phyloP scores from a whole-genome alignment of 1,284 basidiomycete genomes.

The Naganishia liquefaciens region DNA sequence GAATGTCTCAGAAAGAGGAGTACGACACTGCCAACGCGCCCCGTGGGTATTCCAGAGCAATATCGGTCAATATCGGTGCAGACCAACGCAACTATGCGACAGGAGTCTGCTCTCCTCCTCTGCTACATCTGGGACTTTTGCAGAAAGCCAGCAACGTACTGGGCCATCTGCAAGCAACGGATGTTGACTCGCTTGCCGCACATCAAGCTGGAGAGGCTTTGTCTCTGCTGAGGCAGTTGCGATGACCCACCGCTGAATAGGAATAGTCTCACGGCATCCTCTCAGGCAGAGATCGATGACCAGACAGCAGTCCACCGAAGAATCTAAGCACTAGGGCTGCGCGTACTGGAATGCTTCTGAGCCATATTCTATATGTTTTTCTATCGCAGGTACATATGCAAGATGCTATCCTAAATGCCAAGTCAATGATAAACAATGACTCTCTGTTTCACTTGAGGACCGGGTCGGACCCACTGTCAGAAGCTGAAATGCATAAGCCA shows the following conservation, averaged over 20 bases:
- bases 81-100: not conserved
- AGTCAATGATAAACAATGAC: no score
- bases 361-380: no score
- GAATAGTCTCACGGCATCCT: no score
- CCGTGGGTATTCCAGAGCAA: not conserved
- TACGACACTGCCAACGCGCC: not conserved
- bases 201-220: slow-evolving; percentile 75
- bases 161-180: slow-evolving; percentile 69
- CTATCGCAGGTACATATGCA: no score
- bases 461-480: not conserved
- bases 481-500: slow-evolving; percentile 30
- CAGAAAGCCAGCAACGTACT: slow-evolving; percentile 65
- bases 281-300: no score
- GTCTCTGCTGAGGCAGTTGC: slow-evolving; percentile 14
- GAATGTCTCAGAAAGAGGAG: slow-evolving; percentile 28
- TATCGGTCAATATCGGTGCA: not conserved
- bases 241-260: not conserved
- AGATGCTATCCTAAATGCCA: no score
- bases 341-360: no score
- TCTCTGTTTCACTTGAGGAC: no score
- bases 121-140: slow-evolving; percentile 54
- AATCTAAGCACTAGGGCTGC: no score
- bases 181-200: slow-evolving; percentile 70
- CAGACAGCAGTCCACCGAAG: no score
- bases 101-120: not conserved